Conservation (phyloP, 23 red algal genomes). For the Gracilaria vermiculophylla region DNA sequence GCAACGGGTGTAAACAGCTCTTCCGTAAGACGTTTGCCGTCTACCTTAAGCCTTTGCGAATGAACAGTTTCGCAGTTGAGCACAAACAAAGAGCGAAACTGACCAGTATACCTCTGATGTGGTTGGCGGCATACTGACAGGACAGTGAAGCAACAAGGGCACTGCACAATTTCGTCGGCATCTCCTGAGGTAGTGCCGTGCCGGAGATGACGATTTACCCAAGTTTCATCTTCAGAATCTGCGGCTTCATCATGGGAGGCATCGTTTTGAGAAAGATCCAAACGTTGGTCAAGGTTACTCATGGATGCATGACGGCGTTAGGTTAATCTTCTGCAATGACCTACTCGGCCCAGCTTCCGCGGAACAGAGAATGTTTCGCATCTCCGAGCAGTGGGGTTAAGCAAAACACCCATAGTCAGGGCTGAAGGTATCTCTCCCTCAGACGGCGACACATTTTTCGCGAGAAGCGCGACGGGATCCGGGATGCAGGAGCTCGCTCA, state of each 20-base stretch:
- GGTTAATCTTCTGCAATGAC: too few species aligned
- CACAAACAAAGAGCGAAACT: conserved; percentile 80
- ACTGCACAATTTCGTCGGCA: conserved; percentile 21
- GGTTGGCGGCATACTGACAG: conserved; percentile 60
- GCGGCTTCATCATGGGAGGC: conserved; percentile 62
- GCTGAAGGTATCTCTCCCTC: too few species aligned
- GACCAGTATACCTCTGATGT: conserved; percentile 65
- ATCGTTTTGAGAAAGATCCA: background rate
- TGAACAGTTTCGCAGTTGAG: conserved; percentile 42
- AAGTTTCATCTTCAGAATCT: conserved; percentile 74
- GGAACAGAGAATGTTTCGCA: too few species aligned
- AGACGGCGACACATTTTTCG: too few species aligned
- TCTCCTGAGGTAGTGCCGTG: background rate
- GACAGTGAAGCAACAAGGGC: conserved; percentile 76
- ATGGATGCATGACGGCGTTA: too few species aligned
- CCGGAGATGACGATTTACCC: conserved; percentile 60
- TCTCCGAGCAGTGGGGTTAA: too few species aligned
- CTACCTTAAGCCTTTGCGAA: conserved; percentile 27
- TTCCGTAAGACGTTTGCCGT: conserved; percentile 16
- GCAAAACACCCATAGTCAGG: too few species aligned
- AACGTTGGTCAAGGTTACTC: too few species aligned
- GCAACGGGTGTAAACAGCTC: conserved; percentile 53
- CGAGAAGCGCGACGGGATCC: too few species aligned
- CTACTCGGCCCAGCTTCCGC: too few species aligned
- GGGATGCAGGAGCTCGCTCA: too few species aligned